These are phyloP conservation scores for Xylaria sp. DNA, from an alignment of 2,329 filamentous ascomycete species.

Conservation along the genomic window DNA sequence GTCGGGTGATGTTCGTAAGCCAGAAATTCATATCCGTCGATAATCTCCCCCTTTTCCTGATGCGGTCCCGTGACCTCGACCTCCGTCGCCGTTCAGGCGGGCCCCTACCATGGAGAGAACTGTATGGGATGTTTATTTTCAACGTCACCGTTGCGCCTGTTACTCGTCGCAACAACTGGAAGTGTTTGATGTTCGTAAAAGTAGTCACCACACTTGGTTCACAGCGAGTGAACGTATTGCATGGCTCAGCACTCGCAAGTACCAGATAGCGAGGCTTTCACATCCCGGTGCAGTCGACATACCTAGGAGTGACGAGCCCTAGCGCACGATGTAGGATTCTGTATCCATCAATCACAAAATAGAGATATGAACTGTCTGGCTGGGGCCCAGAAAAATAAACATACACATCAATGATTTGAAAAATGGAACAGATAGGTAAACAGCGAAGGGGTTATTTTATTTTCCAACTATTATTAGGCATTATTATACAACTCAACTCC, in stretches of 20 bases:
- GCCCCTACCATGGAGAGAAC: neutral
- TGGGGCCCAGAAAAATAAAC: neutral
- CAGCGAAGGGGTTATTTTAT: slow-evolving; percentile 19
- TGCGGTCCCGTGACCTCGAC: too few species aligned
- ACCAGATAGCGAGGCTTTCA: neutral
- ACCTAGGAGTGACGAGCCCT: neutral
- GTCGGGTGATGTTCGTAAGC: neutral
- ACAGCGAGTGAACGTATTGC: neutral
- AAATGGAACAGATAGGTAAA: neutral
- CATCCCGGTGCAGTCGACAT: neutral
- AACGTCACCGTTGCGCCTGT: neutral
- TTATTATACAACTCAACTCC: slow-evolving; percentile 12
- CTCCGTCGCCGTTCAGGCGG: neutral
- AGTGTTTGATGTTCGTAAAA: neutral
- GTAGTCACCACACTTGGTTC: neutral
- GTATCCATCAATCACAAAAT: neutral
- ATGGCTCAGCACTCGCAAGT: too few species aligned
- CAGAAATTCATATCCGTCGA: neutral
- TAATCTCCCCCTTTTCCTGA: neutral
- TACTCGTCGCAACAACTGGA: neutral
- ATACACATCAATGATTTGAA: neutral
- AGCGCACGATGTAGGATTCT: neutral
- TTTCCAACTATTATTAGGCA: slow-evolving; percentile 17
- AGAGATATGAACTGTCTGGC: neutral
- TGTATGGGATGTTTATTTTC: neutral